These are phyloP conservation scores for Beauveria asiatica DNA, from an alignment of 2,329 filamentous ascomycete genomes.

Conservation along the genomic window DNA sequence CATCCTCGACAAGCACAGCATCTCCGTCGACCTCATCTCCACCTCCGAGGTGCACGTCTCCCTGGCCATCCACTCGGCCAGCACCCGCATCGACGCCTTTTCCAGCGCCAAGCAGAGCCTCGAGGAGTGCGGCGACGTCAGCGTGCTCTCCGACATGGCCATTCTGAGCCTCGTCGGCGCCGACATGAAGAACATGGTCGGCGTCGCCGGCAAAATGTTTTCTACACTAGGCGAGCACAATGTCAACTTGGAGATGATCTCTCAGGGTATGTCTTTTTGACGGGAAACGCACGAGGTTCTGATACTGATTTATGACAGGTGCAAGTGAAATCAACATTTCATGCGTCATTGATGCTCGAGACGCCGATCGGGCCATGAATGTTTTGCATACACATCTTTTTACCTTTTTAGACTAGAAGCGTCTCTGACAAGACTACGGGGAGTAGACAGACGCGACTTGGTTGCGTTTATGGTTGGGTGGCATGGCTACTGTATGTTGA, in stretches of 20 bases:
- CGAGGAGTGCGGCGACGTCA: slow-evolving; percentile 76
- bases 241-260: slow-evolving; percentile 99
- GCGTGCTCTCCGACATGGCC: slow-evolving; percentile 84
- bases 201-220: slow-evolving; percentile 91
- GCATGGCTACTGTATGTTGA: not conserved
- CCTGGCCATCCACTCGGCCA: slow-evolving; percentile 85
- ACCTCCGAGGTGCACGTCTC: slow-evolving; percentile 96
- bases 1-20: slow-evolving; percentile 75
- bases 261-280: slow-evolving; percentile 61
- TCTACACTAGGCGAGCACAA: slow-evolving; percentile 86
- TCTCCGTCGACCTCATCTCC: slow-evolving; percentile 94
- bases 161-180: slow-evolving; percentile 91
- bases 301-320: slow-evolving; percentile 41
- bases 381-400: slow-evolving; percentile 95
- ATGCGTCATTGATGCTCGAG: slow-evolving; percentile 86
- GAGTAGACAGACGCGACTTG: not conserved
- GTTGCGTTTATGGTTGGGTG: not conserved
- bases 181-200: slow-evolving; percentile 96
- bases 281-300: not conserved
- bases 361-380: slow-evolving; percentile 89
- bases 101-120: slow-evolving; percentile 64
- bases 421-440: not conserved
- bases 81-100: slow-evolving; percentile 53
- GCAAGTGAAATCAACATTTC: slow-evolving; percentile 99
- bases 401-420: slow-evolving; percentile 70